Base-by-base conservation (phyloP, 495 filamentous ascomycete species). In the Peziza echinospora region DNA sequence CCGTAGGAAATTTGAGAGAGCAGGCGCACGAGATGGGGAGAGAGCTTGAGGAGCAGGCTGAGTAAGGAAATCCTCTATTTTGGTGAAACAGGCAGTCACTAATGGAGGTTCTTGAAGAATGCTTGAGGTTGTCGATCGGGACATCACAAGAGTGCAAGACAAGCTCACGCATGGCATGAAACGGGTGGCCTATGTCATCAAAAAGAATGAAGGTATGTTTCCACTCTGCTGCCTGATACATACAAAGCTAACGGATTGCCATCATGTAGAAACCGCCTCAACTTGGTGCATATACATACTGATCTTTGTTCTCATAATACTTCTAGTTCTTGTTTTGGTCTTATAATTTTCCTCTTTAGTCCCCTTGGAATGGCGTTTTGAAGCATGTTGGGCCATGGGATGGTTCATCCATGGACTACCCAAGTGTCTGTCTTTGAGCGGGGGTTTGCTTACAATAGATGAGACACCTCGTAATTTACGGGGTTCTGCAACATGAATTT, bases 21-120 rank as follows among this genome's bases (percentile, higher is more conserved):
- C 87, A 94, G 68, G 91, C 91, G 13, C 75, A 89, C 64, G 78
- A 80, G 51, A 96, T 97, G 87, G 86, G 86, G 6, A 66, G 87
- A 46, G 89, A 97, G 64, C 65, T 97, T 42, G 91, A 93, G 62
- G 87, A 94, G 62, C 89, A 97, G 69, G 70, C 66, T 19, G 78
- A 82, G 30, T 57, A 73, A 73, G 68, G 3, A 37, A n/a, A n/a
- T n/a, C n/a, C n/a, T n/a, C n/a, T n/a, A n/a, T n/a, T n/a, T n/a
- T 37, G 30, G 19, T 5, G 30, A 4, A 34, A 34, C 19, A 17
- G 6, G 30, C 30, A 37, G 30, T 11, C 28, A 6, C 30, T 37
- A 37, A 37, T 37, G 13, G 6, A 11, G 3, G 3, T 37, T 11
- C 3, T 37, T 37, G 6, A 37, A 37, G 30, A 24, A 66, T 83